Conservation (phyloP, 1,284 basidiomycete genomes). For the Ceratobasidium sp. region DNA sequence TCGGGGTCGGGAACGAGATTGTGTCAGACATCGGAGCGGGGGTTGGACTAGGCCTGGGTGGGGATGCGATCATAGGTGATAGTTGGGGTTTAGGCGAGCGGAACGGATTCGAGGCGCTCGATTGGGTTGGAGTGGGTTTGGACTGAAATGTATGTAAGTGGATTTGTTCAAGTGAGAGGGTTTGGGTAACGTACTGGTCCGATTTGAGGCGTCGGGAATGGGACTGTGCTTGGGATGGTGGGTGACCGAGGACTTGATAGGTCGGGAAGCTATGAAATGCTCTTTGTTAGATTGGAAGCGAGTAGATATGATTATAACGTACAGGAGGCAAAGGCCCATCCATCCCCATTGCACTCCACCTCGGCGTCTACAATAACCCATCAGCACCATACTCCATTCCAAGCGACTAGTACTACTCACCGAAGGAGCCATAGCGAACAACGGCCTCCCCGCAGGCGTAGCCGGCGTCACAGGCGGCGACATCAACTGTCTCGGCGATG, state of each 20-base stretch:
- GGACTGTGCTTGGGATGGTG: not conserved
- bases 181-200: not conserved
- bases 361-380: not conserved
- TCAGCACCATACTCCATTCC: not conserved
- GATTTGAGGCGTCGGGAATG: not conserved
- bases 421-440: not conserved
- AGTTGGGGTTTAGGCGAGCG: not conserved
- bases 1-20: no score
- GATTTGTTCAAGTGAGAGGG: not conserved
- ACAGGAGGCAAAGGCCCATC: constrained; percentile 12
- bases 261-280: not conserved
- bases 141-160: not conserved
- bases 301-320: not conserved
- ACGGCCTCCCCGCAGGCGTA: not conserved
- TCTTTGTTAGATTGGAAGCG: no score
- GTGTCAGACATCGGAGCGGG: no score
- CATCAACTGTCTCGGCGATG: not conserved
- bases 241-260: not conserved
- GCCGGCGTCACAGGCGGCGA: constrained; percentile 19
- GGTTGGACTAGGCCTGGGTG: no score
- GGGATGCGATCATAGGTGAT: no score
- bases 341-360: not conserved
- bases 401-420: not conserved
- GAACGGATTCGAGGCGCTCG: not conserved
- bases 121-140: not conserved